Evolutionary conservation across 2,329 filamentous ascomycete species (phyloP), one percentile per base, ranked within the genome.

Genomic region (Dothideomycetes sp.): DNA sequence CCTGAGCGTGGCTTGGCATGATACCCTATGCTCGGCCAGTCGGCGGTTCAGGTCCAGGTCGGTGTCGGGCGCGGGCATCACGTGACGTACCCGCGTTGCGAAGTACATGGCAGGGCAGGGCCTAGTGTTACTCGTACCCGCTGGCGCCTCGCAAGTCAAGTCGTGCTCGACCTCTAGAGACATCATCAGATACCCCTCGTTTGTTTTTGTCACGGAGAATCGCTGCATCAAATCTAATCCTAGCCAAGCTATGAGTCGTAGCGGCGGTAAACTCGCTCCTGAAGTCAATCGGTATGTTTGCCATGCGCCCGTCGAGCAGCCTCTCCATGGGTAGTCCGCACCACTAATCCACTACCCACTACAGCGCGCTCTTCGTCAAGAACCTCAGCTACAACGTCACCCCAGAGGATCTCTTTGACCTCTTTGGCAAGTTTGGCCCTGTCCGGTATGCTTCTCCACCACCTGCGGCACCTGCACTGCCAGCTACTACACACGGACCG

Each of bases 331-430:
- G n/a, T 44, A 39, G 41, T 42, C 41, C 47, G 45, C 16, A 38
- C 30, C 43, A 41, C 30, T 19, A 27, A 36, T 14, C 34, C 27
- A 31, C 48, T 48, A 49, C 45, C 45, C 7, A 12, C 22, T 41
- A 41, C 47, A 94, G 89, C 81, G 89, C 91, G 81, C 84, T 98
- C 73, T 96, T 96, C 78, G 89, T 96, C 59, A 96, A 96, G 85
- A 96, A 98, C 78, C 78, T 96, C 72, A 94, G 88, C 82, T 96
- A 95, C 78, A 94, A 93, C 83, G 88, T 98, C 60, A 91, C 87
- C 58, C 83, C 89, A 57, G 88, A 95, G 69, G 88, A 96, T 68
- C 79, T 98, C 52, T 98, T 95, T 68, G 89, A 95, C 62, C 84
- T 98, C 61, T 98, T 98, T 70, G 88, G 85, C 64, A 94, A 94